A percentile compares a stretch with the other conserved stretches of the same genome.
These are phyloP conservation scores for Fraxinus albicans DNA, from an alignment of 305 asterid species.

Conservation along the genomic window DNA sequence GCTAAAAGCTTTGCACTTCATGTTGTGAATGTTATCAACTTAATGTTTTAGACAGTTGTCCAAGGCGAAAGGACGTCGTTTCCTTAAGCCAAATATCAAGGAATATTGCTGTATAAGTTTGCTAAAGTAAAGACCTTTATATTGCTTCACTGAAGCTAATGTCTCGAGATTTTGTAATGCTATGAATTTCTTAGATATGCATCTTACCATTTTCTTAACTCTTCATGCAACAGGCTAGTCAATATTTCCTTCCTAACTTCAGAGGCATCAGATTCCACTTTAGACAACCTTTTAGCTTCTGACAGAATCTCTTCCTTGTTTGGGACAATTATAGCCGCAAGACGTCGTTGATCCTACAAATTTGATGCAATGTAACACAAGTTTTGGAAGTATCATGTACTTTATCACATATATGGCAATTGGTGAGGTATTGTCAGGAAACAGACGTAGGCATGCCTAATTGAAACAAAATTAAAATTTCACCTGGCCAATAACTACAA, in stretches of 20 bases:
- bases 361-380: slow-evolving; percentile 6
- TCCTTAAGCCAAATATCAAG: background rate
- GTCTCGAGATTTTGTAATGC: background rate
- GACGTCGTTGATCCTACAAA: slow-evolving; percentile 81
- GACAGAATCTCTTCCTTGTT: slow-evolving; percentile 68
- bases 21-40: background rate
- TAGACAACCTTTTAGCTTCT: slow-evolving; percentile 61
- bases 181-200: background rate
- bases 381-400: background rate
- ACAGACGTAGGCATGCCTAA: background rate
- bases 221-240: slow-evolving; percentile 52
- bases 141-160: background rate
- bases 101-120: background rate
- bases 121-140: background rate
- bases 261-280: slow-evolving; percentile 49
- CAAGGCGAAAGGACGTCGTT: background rate
- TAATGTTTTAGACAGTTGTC: background rate
- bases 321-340: slow-evolving; percentile 84
- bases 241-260: slow-evolving; percentile 64
- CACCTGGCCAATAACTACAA: slow-evolving; percentile 92
- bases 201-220: slow-evolving; percentile 69
- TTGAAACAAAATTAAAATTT: slow-evolving; percentile 11
- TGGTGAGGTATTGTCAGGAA: background rate
- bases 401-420: background rate
- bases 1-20: background rate